Percentiles rank a stretch among this genome's conserved stretches.
Conservation (phyloP, 768 basidiomycete species). For the Mycena polygramma region DNA sequence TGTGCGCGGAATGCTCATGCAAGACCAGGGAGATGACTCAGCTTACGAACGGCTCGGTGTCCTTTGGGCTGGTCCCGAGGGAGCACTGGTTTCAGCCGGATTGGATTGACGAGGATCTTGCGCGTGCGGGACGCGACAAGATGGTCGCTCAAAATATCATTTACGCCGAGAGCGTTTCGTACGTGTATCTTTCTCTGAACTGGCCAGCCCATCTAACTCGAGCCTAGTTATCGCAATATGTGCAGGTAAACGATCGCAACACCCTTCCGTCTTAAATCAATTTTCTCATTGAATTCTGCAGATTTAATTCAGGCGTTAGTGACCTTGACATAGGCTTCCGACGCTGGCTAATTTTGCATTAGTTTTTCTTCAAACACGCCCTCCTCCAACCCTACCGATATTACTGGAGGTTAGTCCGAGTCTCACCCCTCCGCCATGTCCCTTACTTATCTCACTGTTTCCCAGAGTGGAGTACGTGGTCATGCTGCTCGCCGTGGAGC, state of each 20-base stretch:
- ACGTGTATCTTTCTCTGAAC: slow-evolving; percentile 27
- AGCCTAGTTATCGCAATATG: slow-evolving; percentile 78
- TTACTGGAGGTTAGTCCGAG: slow-evolving; percentile 73
- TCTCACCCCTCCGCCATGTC: slow-evolving; percentile 25
- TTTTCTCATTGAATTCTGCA: slow-evolving; percentile 27
- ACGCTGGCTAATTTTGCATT: slow-evolving; percentile 40
- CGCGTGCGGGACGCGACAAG: slow-evolving; percentile 46
- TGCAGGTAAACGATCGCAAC: slow-evolving; percentile 48
- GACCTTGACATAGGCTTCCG: slow-evolving; percentile 44
- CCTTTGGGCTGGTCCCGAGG: slow-evolving; percentile 69
- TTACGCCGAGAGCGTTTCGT: slow-evolving; percentile 58
- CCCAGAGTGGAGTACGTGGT: slow-evolving; percentile 53
- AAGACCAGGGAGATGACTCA: slow-evolving; percentile 20
- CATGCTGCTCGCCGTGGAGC: background rate
- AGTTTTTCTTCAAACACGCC: slow-evolving; percentile 84
- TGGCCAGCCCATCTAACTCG: slow-evolving; percentile 36
- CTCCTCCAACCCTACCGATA: slow-evolving; percentile 78
- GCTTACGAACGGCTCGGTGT: slow-evolving; percentile 15
- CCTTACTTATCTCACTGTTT: slow-evolving; percentile 5
- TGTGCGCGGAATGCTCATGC: background rate
- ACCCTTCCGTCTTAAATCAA: background rate
- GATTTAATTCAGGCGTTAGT: slow-evolving; percentile 77
- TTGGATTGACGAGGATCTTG: slow-evolving; percentile 79
- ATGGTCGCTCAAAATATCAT: slow-evolving; percentile 57
- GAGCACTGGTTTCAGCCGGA: slow-evolving; percentile 80